phyloP scores from a whole-genome alignment of 2,329 filamentous ascomycete species.

The Trichoderma sp. region DNA sequence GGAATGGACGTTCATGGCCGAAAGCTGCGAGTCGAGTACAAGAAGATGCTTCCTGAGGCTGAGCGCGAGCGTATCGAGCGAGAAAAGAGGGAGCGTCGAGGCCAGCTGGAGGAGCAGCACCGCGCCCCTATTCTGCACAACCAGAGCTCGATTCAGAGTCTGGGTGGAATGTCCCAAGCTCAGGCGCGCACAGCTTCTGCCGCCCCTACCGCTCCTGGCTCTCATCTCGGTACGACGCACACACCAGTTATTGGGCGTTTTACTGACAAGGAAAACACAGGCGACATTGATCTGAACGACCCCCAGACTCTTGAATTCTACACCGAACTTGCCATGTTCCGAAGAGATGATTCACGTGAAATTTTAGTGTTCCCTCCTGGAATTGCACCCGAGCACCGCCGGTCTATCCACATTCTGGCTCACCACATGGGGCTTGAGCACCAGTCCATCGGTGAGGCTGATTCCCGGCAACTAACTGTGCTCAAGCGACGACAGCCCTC shows the following conservation, averaged over 20 bases:
- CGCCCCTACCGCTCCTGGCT: not conserved
- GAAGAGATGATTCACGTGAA: conserved; percentile 76
- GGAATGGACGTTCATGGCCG: conserved; percentile 93
- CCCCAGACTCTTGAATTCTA: conserved; percentile 86
- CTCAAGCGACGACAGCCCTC: conserved; percentile 67
- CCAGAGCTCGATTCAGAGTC: conserved; percentile 83
- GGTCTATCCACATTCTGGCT: conserved; percentile 89
- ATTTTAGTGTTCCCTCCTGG: conserved; percentile 82
- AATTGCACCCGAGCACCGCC: conserved; percentile 80
- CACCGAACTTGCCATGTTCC: conserved; percentile 87
- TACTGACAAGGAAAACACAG: conserved; percentile 31
- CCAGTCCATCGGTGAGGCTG: conserved; percentile 83
- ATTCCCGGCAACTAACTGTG: conserved; percentile 88
- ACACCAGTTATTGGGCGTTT: conserved; percentile 29
- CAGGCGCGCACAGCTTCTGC: conserved; percentile 53
- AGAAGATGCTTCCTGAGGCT: conserved; percentile 96
- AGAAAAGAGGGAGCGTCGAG: conserved; percentile 93
- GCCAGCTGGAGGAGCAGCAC: conserved; percentile 96
- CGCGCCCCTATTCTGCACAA: conserved; percentile 76
- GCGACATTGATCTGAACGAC: conserved; percentile 89
- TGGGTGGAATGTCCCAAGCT: conserved; percentile 67
- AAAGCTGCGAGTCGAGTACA: conserved; percentile 96
- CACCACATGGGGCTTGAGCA: conserved; percentile 95
- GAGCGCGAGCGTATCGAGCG: conserved; percentile 95
- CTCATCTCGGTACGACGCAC: conserved; percentile 48